Evolutionary conservation across 2,329 filamentous ascomycete species (phyloP), one percentile per base, ranked within the genome.

Genomic region (Neonectria hederae): DNA sequence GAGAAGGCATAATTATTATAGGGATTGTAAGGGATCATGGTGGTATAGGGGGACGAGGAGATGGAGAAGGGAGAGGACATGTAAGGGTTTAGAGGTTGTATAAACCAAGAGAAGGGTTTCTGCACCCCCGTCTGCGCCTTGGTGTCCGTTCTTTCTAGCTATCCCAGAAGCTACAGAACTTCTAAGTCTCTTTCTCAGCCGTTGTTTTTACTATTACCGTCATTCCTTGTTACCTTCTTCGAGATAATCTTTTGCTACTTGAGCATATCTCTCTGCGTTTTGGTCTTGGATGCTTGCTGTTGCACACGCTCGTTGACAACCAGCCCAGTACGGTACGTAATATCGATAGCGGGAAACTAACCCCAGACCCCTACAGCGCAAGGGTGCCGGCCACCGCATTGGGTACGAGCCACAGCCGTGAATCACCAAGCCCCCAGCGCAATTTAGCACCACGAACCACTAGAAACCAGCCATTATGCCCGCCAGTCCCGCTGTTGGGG

Each of bases 391-490:
- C 43, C 40, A 54, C 49, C 30, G 42, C 35, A 62, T 46, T 56
- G 53, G 53, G 48, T 53, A 55, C 52, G 51, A 28, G 13, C 28
- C 4, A n/a, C 45, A 63, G 61, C 60, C 59, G 21, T 43, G 17
- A 48, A 22, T 21, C 40, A 43, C 40, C 11, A 43, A 11, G 13
- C 24, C 28, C 45, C 46, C 46, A 49, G 46, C n/a, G 26, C 24
- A 21, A n/a, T 42, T 21, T 21, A 42, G 38, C 38, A 57, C 35
- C 19, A 17, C 49, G 19, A 54, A 45, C 55, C 63, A 61, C 65
- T 67, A 66, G 69, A 65, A 67, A 51, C 11, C 26, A 57, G 35
- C 53, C 28, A 66, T 48, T 30, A 72, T 73, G 72, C 66, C 56
- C 51, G 54, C 67, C 54, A 66, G 60, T 54, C 60, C 60, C 60